These are phyloP conservation scores for Kwoniella shandongensis DNA, from an alignment of 768 basidiomycete species.

Conservation along the genomic window DNA sequence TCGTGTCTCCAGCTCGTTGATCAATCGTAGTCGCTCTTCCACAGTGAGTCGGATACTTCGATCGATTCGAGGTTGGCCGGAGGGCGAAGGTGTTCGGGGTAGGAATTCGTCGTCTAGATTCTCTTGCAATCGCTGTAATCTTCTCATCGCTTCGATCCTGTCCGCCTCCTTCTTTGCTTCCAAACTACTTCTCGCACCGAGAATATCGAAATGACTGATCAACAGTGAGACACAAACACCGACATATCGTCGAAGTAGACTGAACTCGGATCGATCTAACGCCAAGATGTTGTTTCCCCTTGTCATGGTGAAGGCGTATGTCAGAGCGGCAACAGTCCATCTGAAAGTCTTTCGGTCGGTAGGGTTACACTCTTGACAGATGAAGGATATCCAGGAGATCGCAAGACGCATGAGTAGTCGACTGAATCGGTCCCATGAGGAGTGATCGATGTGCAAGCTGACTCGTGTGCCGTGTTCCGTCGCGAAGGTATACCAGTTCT, in stretches of 20 bases:
- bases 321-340: constrained; percentile 95
- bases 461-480: constrained; percentile 84
- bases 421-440: constrained; percentile 69
- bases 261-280: constrained; percentile 83
- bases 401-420: constrained; percentile 81
- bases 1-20: constrained; percentile 62
- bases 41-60: constrained; percentile 71
- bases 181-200: constrained; percentile 83
- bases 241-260: constrained; percentile 83
- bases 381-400: constrained; percentile 97
- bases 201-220: constrained; percentile 95
- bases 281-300: constrained; percentile 84
- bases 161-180: constrained; percentile 91
- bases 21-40: constrained; percentile 65
- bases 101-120: constrained; percentile 51
- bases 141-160: constrained; percentile 60
- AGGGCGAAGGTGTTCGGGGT: constrained; percentile 38
- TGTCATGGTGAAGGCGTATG: constrained; percentile 85
- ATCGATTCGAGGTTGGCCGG: constrained; percentile 41
- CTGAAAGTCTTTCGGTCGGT: constrained; percentile 93
- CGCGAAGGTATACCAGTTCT: constrained; percentile 93
- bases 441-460: constrained; percentile 79
- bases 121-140: constrained; percentile 60
- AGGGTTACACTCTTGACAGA: constrained; percentile 96
- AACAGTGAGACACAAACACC: constrained; percentile 95